Evolutionary conservation across 371 early-diverging fungal genomes (phyloP).

Genomic region (Mucor plumbeus): DNA sequence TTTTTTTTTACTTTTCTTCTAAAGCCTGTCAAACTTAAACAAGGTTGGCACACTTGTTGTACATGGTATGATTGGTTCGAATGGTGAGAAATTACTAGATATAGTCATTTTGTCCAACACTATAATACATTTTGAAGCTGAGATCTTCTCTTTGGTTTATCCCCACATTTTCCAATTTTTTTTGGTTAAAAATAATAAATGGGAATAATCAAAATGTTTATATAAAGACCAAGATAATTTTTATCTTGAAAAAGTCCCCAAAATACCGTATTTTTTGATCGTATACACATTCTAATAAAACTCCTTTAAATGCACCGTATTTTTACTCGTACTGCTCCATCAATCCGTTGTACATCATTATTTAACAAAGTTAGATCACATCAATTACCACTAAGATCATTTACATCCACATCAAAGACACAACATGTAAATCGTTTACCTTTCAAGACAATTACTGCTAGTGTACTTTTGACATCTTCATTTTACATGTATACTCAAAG

Average conservation of each 20-base stretch:
- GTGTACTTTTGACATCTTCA: conserved; percentile 24
- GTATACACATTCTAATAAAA: background rate
- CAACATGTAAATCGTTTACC: conserved; percentile 18
- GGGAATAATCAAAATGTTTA: conserved; percentile 3
- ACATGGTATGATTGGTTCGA: conserved; percentile 27
- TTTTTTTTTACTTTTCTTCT: background rate
- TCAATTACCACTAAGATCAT: conserved; percentile 10
- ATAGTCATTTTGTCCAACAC: conserved; percentile 15
- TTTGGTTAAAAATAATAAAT: background rate
- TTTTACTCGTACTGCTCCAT: conserved; percentile 21
- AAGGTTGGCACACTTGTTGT: conserved; percentile 11
- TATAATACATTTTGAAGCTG: conserved; percentile 6
- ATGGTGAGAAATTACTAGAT: conserved; percentile 27
- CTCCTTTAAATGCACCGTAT: conserved; percentile 27
- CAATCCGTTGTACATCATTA: conserved; percentile 9
- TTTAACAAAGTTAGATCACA: conserved; percentile 4
- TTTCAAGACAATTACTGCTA: conserved; percentile 36
- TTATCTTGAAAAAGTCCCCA: background rate
- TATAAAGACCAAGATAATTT: conserved; percentile 5
- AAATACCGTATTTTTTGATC: background rate
- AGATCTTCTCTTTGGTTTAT: conserved; percentile 10
- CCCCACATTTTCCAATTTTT: conserved; percentile 9
- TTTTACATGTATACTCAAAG: conserved; percentile 20
- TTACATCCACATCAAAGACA: conserved; percentile 4
- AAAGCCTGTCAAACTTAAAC: conserved; percentile 20